A percentile compares a stretch with the other conserved stretches of the same genome.
Conservation (phyloP, 371 early-diverging fungal genomes). For the Capillidium rhysosporum region DNA sequence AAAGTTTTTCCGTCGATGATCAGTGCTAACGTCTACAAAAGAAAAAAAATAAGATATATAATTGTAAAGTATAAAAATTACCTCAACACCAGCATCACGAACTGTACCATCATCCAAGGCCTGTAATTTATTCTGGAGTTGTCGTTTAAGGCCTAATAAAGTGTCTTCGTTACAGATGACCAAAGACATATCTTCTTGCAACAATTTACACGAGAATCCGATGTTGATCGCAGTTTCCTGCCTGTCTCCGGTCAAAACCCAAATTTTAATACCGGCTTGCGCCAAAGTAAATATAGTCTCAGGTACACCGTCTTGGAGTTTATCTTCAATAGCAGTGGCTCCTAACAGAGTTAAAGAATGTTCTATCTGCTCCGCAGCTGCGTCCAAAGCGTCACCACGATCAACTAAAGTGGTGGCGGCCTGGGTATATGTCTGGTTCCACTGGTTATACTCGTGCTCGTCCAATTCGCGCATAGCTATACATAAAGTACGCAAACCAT, state of each 20-base stretch:
- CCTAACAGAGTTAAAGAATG: slow-evolving; percentile 79
- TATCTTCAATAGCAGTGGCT: slow-evolving; percentile 98
- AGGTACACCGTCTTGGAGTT: slow-evolving; percentile 93
- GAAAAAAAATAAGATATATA: slow-evolving; percentile 6
- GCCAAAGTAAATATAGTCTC: slow-evolving; percentile 91
- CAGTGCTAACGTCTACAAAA: slow-evolving; percentile 33
- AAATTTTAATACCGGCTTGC: slow-evolving; percentile 86
- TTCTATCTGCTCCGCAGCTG: slow-evolving; percentile 88
- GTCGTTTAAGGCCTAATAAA: slow-evolving; percentile 56
- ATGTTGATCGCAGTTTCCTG: slow-evolving; percentile 89
- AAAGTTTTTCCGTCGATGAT: slow-evolving; percentile 50
- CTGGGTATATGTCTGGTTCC: slow-evolving; percentile 63
- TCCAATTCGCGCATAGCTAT: slow-evolving; percentile 81
- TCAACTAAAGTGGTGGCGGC: slow-evolving; percentile 79
- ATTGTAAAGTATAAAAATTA: too few relatives aligned
- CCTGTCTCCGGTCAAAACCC: slow-evolving; percentile 92
- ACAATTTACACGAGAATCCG: slow-evolving; percentile 72
- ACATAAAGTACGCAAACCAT: slow-evolving; percentile 86
- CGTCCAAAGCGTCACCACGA: slow-evolving; percentile 68
- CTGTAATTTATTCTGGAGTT: slow-evolving; percentile 47
- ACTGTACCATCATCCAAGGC: slow-evolving; percentile 33
- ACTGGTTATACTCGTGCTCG: slow-evolving; percentile 68
- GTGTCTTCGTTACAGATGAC: slow-evolving; percentile 65
- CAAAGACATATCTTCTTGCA: slow-evolving; percentile 66
- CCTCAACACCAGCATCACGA: slow-evolving; percentile 33